Conservation (phyloP, 345 rosid genomes). For the Hypericum perforatum region DNA sequence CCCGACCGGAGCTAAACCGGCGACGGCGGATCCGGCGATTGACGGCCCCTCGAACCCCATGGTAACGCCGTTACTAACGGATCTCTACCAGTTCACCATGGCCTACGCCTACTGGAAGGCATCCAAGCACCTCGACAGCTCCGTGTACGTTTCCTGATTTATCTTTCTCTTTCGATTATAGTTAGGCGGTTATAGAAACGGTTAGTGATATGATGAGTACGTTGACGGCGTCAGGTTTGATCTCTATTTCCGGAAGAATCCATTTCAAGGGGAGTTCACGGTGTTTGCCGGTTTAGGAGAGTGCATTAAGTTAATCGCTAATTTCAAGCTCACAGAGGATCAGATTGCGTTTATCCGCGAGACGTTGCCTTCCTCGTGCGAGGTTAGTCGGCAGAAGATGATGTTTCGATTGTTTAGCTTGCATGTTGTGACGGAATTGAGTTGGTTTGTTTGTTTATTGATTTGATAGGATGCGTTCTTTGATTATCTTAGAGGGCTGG, state of each 20-base stretch:
- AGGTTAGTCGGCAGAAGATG: constrained; percentile 32
- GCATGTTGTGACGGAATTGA: too few species aligned
- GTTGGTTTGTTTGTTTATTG: neutral
- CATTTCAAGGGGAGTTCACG: constrained; percentile 91
- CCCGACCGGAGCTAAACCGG: neutral
- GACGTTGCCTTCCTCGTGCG: constrained; percentile 57
- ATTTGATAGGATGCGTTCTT: constrained; percentile 59
- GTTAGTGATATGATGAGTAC: too few species aligned
- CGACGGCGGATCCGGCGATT: constrained; percentile 8
- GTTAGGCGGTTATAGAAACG: too few species aligned
- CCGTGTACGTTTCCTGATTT: constrained; percentile 45
- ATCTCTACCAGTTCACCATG: constrained; percentile 98
- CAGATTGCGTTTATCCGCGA: constrained; percentile 66
- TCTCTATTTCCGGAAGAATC: constrained; percentile 87
- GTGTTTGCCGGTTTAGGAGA: constrained; percentile 95
- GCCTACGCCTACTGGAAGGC: constrained; percentile 99
- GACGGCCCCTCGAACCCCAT: constrained; percentile 79
- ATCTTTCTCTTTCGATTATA: too few species aligned
- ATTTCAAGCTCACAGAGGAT: constrained; percentile 60
- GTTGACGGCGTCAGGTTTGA: constrained; percentile 54
- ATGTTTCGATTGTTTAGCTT: neutral
- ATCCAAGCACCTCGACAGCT: constrained; percentile 64
- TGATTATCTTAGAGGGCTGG: constrained; percentile 67
- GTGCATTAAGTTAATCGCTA: constrained; percentile 79
- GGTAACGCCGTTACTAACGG: constrained; percentile 91